These are phyloP conservation scores for Clitocybe nebularis DNA, from an alignment of 1,284 basidiomycete genomes.

Conservation along the genomic window DNA sequence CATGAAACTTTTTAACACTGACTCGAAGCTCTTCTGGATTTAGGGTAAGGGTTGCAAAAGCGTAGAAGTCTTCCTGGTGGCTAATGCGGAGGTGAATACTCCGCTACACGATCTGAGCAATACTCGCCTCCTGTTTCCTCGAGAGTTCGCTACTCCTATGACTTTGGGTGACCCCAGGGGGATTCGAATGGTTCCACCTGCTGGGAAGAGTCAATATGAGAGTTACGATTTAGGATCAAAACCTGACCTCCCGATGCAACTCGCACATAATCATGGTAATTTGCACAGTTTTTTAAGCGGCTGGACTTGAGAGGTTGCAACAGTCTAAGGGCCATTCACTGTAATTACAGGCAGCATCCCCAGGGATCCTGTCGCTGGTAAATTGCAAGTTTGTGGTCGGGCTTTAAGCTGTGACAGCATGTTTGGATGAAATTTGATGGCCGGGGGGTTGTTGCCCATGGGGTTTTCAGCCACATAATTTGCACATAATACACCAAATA, in stretches of 20 bases:
- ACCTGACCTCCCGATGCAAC: constrained; percentile 49
- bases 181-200: constrained; percentile 48
- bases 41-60: constrained; percentile 71
- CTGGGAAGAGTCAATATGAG: constrained; percentile 3
- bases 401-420: neutral
- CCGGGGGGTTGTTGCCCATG: too few species aligned
- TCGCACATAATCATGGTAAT: constrained; percentile 70
- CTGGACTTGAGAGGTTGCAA: constrained; percentile 19
- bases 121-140: constrained; percentile 68
- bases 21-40: constrained; percentile 68
- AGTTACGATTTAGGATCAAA: constrained; percentile 1
- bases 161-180: constrained; percentile 53
- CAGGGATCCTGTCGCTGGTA: constrained; percentile 6
- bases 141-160: constrained; percentile 71
- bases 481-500: too few species aligned
- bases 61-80: constrained; percentile 84
- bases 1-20: constrained; percentile 58
- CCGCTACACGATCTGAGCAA: too few species aligned
- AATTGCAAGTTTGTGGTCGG: neutral
- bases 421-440: too few species aligned
- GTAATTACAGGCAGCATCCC: constrained; percentile 21
- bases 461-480: too few species aligned
- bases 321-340: constrained; percentile 31
- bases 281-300: constrained; percentile 14
- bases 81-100: constrained; percentile 38